Evolutionary conservation across 352 stramenopile species (phyloP).

Genomic region (Globisporangium cylindrosporum): DNA sequence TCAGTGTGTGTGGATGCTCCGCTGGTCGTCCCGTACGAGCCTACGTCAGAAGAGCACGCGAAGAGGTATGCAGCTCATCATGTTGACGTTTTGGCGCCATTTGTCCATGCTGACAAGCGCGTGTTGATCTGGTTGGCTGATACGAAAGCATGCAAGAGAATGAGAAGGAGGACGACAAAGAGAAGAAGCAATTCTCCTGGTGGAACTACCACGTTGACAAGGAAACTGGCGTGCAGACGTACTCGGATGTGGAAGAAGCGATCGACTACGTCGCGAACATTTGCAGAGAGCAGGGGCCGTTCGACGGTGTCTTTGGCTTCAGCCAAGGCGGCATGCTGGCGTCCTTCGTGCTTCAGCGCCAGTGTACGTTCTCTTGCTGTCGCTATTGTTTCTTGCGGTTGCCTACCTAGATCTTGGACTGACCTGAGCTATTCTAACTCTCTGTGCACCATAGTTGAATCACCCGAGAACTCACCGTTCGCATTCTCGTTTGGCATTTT

Average conservation of each 20-base stretch:
- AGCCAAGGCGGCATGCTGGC: slow-evolving; percentile 78
- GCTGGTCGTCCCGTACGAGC: slow-evolving; percentile 45
- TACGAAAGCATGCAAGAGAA: slow-evolving; percentile 4
- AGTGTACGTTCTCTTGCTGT: slow-evolving; percentile 34
- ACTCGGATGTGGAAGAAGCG: slow-evolving; percentile 54
- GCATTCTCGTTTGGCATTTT: slow-evolving; percentile 76
- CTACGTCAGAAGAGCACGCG: slow-evolving; percentile 29
- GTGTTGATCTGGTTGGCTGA: background rate
- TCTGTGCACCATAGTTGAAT: slow-evolving; percentile 24
- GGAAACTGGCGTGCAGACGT: slow-evolving; percentile 35
- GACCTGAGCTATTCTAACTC: background rate
- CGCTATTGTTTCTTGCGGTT: background rate
- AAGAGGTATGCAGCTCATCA: slow-evolving; percentile 27
- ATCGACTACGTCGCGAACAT: slow-evolving; percentile 67
- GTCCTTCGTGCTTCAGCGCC: slow-evolving; percentile 59
- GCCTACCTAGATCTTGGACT: background rate
- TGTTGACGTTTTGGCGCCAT: background rate
- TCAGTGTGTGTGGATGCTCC: slow-evolving; percentile 82
- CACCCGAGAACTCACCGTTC: slow-evolving; percentile 45
- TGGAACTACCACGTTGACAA: slow-evolving; percentile 57
- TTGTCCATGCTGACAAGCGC: background rate
- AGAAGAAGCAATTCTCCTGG: slow-evolving; percentile 64
- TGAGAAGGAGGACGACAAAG: background rate
- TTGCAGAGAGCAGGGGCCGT: slow-evolving; percentile 69
- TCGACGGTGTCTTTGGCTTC: slow-evolving; percentile 85